phyloP scores from a whole-genome alignment of 257 asterid genomes.

The Nicotiana paniculata region DNA sequence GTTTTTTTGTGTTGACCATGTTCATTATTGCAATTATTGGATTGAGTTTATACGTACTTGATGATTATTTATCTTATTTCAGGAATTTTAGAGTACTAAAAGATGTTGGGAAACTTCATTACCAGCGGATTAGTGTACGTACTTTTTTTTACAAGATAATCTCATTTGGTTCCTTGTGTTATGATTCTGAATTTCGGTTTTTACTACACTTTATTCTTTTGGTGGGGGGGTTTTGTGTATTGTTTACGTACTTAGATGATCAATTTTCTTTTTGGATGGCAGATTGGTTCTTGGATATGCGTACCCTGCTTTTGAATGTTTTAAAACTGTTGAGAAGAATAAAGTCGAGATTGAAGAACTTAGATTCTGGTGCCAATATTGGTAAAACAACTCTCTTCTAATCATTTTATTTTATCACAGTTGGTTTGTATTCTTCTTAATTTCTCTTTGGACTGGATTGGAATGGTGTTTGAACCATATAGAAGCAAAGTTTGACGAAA shows the following conservation, averaged over 20 bases:
- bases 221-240: neutral
- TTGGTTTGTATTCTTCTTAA: neutral
- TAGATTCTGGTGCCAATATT: slow-evolving; percentile 88
- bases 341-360: slow-evolving; percentile 61
- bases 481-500: neutral
- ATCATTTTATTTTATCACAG: neutral
- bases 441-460: neutral
- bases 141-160: neutral
- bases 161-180: neutral
- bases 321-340: slow-evolving; percentile 72
- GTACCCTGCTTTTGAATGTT: slow-evolving; percentile 87
- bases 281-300: slow-evolving; percentile 87
- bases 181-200: neutral
- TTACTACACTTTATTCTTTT: neutral
- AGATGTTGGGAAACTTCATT: slow-evolving; percentile 68
- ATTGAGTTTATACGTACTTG: too few relatives aligned
- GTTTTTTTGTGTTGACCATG: too few relatives aligned
- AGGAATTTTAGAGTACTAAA: neutral
- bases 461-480: neutral
- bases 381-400: slow-evolving; percentile 30
- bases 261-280: neutral
- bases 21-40: too few relatives aligned
- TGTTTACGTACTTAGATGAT: neutral
- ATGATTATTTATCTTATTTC: neutral
- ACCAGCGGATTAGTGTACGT: slow-evolving; percentile 53